A percentile compares a stretch with the other conserved stretches of the same genome.
Conservation (phyloP, 345 rosid species). For the Aquilaria malaccensis region DNA sequence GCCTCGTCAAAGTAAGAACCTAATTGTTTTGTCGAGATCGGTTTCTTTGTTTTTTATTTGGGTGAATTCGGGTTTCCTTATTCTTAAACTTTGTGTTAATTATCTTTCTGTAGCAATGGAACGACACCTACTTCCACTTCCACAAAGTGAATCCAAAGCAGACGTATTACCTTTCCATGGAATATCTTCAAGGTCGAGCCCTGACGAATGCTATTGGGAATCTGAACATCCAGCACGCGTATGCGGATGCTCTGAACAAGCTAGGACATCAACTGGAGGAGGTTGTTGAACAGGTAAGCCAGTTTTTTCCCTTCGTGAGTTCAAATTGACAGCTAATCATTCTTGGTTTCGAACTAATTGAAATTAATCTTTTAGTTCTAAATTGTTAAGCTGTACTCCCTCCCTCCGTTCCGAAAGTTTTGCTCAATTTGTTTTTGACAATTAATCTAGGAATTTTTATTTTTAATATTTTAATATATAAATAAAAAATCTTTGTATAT, state of each 20-base stretch:
- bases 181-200: constrained; percentile 96
- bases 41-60: background rate
- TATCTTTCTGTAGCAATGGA: constrained; percentile 66
- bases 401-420: no score
- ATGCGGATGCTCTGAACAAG: constrained; percentile 69
- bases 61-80: constrained; percentile 6
- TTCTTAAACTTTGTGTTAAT: constrained; percentile 6
- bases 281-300: constrained; percentile 71
- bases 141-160: constrained; percentile 84
- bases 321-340: no score
- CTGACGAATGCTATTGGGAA: constrained; percentile 86
- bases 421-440: no score
- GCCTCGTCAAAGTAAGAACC: constrained; percentile 55
- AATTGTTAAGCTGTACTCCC: no score
- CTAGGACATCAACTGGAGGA: constrained; percentile 84
- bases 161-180: constrained; percentile 95
- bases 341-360: no score
- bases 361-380: no score
- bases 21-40: background rate
- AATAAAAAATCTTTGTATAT: no score
- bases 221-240: constrained; percentile 59
- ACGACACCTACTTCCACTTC: constrained; percentile 74
- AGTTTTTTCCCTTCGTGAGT: background rate
- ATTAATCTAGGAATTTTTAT: no score
- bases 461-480: no score